Percentiles rank a stretch among this genome's conserved stretches.
phyloP scores from a whole-genome alignment of 306 rosid genomes.

The Acacia crassicarpa region DNA sequence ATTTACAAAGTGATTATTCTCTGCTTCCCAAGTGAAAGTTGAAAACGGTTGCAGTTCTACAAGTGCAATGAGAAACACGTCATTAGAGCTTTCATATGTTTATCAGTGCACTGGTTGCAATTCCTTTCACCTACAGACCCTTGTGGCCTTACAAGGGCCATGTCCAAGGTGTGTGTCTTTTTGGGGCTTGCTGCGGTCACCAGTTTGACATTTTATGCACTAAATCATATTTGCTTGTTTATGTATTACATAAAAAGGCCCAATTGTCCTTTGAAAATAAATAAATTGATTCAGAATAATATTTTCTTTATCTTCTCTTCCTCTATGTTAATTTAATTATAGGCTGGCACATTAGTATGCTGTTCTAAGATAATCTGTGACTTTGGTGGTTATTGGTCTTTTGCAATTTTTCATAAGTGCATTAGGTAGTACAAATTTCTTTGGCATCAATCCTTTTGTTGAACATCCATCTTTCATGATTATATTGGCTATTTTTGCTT shows the following conservation, averaged over 20 bases:
- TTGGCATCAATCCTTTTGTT: too few species aligned
- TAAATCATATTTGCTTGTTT: constrained; percentile 8
- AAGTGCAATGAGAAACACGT: constrained; percentile 91
- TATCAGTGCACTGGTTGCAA: too few species aligned
- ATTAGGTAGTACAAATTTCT: too few species aligned
- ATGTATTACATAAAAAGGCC: background rate
- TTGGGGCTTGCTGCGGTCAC: too few species aligned
- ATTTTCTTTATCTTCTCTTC: background rate
- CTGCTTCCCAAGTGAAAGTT: constrained; percentile 30
- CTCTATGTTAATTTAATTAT: background rate
- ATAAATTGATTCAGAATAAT: background rate
- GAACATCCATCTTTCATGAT: too few species aligned
- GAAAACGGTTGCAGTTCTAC: constrained; percentile 80
- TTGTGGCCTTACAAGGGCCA: too few species aligned
- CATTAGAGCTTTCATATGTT: constrained; percentile 37
- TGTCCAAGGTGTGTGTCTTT: too few species aligned
- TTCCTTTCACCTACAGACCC: too few species aligned
- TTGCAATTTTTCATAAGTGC: too few species aligned
- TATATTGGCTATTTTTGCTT: too few species aligned
- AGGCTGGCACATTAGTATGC: background rate
- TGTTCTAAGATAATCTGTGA: constrained; percentile 9
- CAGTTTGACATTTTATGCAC: background rate
- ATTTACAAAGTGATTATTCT: constrained; percentile 19
- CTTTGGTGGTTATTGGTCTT: background rate
- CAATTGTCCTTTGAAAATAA: background rate